A percentile compares a stretch with the other conserved stretches of the same genome.
phyloP scores from a whole-genome alignment of 78 protist species.

The Anaeramoeba flamelloides region DNA sequence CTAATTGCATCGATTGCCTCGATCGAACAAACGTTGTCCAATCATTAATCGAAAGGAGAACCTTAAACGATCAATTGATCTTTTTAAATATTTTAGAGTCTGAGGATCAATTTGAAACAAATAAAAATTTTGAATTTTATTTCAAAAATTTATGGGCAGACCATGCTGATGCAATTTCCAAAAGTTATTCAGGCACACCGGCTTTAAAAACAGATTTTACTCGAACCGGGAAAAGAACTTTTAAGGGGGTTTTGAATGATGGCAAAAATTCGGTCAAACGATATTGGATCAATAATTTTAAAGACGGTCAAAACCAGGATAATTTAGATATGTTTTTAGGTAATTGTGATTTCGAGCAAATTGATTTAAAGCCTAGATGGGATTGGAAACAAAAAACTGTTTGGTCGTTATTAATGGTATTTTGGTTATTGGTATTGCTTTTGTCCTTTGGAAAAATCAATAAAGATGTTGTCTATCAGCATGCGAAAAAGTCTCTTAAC shows the following conservation, averaged over 20 bases:
- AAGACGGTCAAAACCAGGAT: neutral
- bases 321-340: neutral
- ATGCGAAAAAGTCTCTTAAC: too few relatives aligned
- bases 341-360: neutral
- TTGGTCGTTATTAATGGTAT: too few relatives aligned
- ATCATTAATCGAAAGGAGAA: slow-evolving; percentile 21
- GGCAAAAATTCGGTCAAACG: neutral
- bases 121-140: neutral
- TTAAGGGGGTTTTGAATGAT: neutral
- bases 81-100: neutral
- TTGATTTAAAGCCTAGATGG: too few relatives aligned
- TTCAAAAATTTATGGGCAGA: neutral
- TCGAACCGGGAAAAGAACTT: neutral
- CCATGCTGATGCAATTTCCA: neutral
- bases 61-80: neutral
- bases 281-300: neutral
- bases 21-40: slow-evolving; percentile 86
- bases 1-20: slow-evolving; percentile 80
- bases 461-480: too few relatives aligned
- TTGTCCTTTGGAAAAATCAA: too few relatives aligned
- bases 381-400: too few relatives aligned
- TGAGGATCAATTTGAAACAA: neutral
- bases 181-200: neutral
- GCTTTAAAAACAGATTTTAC: neutral
- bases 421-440: too few relatives aligned